Evolutionary conservation across 805 yeast species (phyloP).

Genomic region (Geotrichum ghanense): DNA sequence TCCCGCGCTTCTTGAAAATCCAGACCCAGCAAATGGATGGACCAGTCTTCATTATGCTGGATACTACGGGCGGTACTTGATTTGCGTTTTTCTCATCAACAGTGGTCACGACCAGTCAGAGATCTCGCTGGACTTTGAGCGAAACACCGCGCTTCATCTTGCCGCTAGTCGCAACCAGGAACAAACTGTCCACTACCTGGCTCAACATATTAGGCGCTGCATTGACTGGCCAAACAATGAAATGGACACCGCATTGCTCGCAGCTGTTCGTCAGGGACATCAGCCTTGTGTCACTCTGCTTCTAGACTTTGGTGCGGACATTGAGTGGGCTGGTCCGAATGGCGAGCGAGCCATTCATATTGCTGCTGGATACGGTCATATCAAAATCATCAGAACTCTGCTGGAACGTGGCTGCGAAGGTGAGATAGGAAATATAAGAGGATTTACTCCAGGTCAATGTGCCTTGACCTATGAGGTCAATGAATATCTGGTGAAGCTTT

Average conservation of each 20-base stretch:
- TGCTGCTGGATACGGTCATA: slow-evolving; percentile 61
- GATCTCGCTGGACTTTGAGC: slow-evolving; percentile 39
- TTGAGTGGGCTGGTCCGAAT: slow-evolving; percentile 54
- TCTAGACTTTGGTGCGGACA: slow-evolving; percentile 66
- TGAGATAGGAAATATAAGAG: background rate
- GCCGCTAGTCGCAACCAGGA: slow-evolving; percentile 54
- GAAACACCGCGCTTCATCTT: slow-evolving; percentile 59
- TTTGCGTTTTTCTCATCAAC: slow-evolving; percentile 45
- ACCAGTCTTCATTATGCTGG: slow-evolving; percentile 74
- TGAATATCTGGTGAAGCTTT: background rate
- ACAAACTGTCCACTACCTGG: slow-evolving; percentile 60
- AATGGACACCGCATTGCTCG: slow-evolving; percentile 40
- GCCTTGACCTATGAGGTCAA: background rate
- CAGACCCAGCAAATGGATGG: slow-evolving; percentile 71
- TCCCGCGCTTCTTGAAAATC: slow-evolving; percentile 58
- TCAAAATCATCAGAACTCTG: slow-evolving; percentile 43
- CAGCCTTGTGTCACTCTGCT: slow-evolving; percentile 53
- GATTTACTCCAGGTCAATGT: background rate
- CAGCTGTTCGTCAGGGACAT: slow-evolving; percentile 49
- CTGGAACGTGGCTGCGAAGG: slow-evolving; percentile 26
- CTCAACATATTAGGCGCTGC: slow-evolving; percentile 50
- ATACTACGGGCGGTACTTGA: slow-evolving; percentile 54
- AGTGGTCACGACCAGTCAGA: slow-evolving; percentile 46
- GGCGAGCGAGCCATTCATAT: slow-evolving; percentile 81
- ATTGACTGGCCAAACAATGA: slow-evolving; percentile 47